Base-by-base conservation (phyloP, 2,329 filamentous ascomycete species). In the Paraconiothyrium sp. region DNA sequence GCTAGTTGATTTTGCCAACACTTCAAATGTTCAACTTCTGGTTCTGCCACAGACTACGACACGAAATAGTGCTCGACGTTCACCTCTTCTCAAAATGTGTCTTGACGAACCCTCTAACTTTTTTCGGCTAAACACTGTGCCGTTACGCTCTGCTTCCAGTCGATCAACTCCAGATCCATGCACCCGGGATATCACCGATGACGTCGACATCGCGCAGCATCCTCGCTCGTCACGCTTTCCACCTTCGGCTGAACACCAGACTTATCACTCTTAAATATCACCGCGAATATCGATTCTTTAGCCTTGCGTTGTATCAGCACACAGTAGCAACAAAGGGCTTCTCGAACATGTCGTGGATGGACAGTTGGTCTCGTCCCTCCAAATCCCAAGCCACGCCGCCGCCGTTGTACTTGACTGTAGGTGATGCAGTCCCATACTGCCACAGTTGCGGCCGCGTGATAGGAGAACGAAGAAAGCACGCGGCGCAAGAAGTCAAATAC, bases 361-460 rank as follows among this genome's bases (percentile, higher is more conserved):
- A 83, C 71, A 81, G 79, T 4, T 84, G 81, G 79, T 81, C 79
- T 2, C 77, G 81, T 13, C 80, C 80, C 1, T 74, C 72, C 41
- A 82, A 83, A 63, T 72, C 75, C 48, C 71, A 77, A 37, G 71
- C 79, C 37, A 78, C 77, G 1, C 86, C 86, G 11, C 82, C 84
- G 10, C 86, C 86, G 0, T 82, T 84, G 52, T 89, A 89, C 67
- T 78, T 88, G 30, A 78, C 78, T 0, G 70, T 77, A 2, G 80
- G 81, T 47, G 84, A 85, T 51, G 72, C 78, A 30, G 83, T 83
- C 0, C 82, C 83, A 0, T 88, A 88, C 71, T 88, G 86, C 66
- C 82, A 83, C 62, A 83, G 83, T 13, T 89, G 86, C 65, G 86
- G 87, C 0, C 80, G 86, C 44, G 81, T 86, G 2, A 87, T 88